Conservation (phyloP, 2,329 filamentous ascomycete genomes). For the Penicillium sp. region DNA sequence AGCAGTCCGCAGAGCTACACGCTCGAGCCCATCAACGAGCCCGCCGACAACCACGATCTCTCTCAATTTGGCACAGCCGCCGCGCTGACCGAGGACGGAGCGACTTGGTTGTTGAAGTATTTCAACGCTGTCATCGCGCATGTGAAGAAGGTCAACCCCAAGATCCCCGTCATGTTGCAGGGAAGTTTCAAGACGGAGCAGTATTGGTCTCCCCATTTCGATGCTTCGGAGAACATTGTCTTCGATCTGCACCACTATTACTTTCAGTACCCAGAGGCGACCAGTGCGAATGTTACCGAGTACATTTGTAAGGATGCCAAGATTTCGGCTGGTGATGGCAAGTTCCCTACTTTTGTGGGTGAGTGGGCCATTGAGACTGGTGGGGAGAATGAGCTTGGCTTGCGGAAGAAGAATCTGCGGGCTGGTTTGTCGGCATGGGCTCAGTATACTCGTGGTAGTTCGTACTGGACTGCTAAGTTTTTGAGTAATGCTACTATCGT, state of each 20-base stretch:
- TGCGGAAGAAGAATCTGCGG: slow-evolving; percentile 22
- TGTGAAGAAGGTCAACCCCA: slow-evolving; percentile 20
- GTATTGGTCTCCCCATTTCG: slow-evolving; percentile 28
- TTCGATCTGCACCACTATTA: slow-evolving; percentile 35
- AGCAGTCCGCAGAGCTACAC: slow-evolving; percentile 27
- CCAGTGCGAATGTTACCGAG: slow-evolving; percentile 20
- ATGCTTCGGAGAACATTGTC: slow-evolving; percentile 25
- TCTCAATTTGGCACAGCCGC: slow-evolving; percentile 29
- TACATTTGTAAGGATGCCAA: slow-evolving; percentile 27
- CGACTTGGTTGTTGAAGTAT: slow-evolving; percentile 30
- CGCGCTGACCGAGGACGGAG: slow-evolving; percentile 29
- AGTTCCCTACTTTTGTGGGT: slow-evolving; percentile 31
- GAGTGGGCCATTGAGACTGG: slow-evolving; percentile 31
- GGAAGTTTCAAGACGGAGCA: slow-evolving; percentile 31
- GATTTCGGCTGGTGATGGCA: slow-evolving; percentile 18
- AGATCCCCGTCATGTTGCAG: slow-evolving; percentile 34
- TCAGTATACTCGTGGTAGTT: slow-evolving; percentile 25
- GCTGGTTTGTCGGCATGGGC: slow-evolving; percentile 22
- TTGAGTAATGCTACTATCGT: slow-evolving; percentile 20
- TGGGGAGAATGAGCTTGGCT: slow-evolving; percentile 20
- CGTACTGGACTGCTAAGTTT: slow-evolving; percentile 29
- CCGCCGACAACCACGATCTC: slow-evolving; percentile 29
- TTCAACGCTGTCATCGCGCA: slow-evolving; percentile 26
- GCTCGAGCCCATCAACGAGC: slow-evolving; percentile 35
- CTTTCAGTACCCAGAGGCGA: slow-evolving; percentile 25